These are phyloP conservation scores for Citrus hindsii DNA, from an alignment of 345 rosid genomes.

Conservation along the genomic window DNA sequence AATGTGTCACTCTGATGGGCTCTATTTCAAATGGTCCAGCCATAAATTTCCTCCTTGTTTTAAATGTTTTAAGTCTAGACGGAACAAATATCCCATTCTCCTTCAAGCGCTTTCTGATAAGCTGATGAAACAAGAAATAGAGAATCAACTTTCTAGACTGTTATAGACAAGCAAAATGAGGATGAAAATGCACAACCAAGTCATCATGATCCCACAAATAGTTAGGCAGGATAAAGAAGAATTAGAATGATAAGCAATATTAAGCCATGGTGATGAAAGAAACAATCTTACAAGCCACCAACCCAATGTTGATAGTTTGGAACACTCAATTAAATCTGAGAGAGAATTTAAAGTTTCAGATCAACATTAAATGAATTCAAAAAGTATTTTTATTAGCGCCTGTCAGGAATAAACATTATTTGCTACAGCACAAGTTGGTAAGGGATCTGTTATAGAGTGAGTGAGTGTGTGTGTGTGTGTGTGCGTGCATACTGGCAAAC, in stretches of 20 bases:
- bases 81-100: conserved; percentile 91
- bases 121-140: conserved; percentile 41
- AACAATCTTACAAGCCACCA: conserved; percentile 9
- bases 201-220: not conserved
- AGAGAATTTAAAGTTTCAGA: conserved; percentile 4
- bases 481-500: not conserved
- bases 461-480: not conserved
- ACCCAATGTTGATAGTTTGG: not conserved
- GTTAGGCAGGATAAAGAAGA: not conserved
- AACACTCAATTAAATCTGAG: not conserved
- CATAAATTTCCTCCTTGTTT: conserved; percentile 60
- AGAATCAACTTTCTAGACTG: conserved; percentile 4
- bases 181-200: not conserved
- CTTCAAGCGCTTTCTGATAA: conserved; percentile 91
- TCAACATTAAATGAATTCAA: not conserved
- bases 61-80: conserved; percentile 81
- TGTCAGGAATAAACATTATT: not conserved
- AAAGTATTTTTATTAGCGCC: not conserved
- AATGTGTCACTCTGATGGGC: conserved; percentile 93
- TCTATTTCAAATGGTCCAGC: conserved; percentile 99
- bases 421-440: not conserved
- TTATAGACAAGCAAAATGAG: conserved; percentile 1
- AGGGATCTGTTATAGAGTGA: not conserved
- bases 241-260: not conserved
- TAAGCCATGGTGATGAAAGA: not conserved